Base-by-base conservation (phyloP, 768 basidiomycete species). In the Termitomyces sp. region DNA sequence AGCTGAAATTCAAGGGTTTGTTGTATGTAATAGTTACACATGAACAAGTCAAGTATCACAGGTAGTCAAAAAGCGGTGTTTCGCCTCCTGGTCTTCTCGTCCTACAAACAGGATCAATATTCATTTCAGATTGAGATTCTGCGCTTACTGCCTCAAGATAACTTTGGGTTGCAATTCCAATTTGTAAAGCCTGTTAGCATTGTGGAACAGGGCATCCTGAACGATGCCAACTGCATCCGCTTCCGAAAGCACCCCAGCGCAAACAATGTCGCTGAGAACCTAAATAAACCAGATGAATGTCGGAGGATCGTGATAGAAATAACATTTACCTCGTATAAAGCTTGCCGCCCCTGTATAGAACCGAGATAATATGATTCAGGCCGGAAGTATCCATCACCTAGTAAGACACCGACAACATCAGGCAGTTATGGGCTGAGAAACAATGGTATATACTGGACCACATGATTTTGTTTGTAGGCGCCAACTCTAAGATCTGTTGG, bases 301-400 rank as follows among this genome's bases (percentile, higher is more conserved):
- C n/a, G 7, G 1, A 50, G 26, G 2, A 14, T 23, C 13, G 7
- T 12, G 35, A 9, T 16, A n/a, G 26, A 41, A 13, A 4, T 26
- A 30, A 26, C 8, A 59, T 74, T 50, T 59, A 88, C 89, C 61
- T 83, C 76, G 60, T 75, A 87, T 35, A 93, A 71, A 0, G 78
- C 84, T 43, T 82, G 68, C 28, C 91, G 79, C 3, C 87, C 82
- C 72, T 92, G 91, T 1, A 80, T 48, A 6, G 76, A 79, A 3
- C 83, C 88, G 13, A 92, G 75, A 68, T 90, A 91, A 65, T 81
- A 93, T 0, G 82, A 79, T 67, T 91, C 91, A 3, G 90, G 91
- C 83, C 87, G 91, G 82, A 85, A 84, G 64, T 84, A 83, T 9
- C 82, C 84, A 64, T 91, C 86, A 49, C 83, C 82, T 81, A 60